A percentile compares a stretch with the other conserved stretches of the same genome.
Conservation (phyloP, 1,139 yeast species). For the Suhomyces terraborum region DNA sequence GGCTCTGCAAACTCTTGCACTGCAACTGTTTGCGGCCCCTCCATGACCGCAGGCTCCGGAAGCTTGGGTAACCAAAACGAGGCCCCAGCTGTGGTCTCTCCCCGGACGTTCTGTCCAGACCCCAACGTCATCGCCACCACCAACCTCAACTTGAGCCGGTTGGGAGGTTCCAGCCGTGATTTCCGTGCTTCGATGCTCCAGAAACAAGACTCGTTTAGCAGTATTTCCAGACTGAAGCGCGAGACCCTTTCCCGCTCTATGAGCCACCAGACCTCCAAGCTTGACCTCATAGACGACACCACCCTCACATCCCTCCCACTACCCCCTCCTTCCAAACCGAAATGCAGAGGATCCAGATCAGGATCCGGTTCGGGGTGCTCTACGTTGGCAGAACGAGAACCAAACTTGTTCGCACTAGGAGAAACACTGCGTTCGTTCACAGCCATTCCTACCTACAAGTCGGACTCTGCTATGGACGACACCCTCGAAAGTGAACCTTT, state of each 20-base stretch:
- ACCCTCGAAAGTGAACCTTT: constrained; percentile 12
- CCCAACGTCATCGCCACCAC: constrained; percentile 18
- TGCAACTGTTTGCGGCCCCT: constrained; percentile 1
- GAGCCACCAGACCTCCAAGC: constrained; percentile 43
- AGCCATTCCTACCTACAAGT: neutral
- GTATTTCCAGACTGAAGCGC: constrained; percentile 6
- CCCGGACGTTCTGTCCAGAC: constrained; percentile 11
- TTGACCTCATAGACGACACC: constrained; percentile 63
- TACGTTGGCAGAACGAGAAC: neutral
- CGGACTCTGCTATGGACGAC: constrained; percentile 7
- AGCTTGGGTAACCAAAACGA: neutral
- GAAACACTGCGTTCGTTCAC: neutral
- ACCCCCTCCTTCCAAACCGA: constrained; percentile 52
- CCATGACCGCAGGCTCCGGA: neutral
- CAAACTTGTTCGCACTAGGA: neutral
- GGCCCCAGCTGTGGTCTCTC: neutral
- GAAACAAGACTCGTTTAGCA: constrained; percentile 9
- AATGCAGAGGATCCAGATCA: constrained; percentile 11
- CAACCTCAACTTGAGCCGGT: constrained; percentile 18
- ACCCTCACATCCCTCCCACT: constrained; percentile 67
- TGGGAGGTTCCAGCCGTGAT: constrained; percentile 11
- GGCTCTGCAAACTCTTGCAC: neutral
- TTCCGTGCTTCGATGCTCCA: constrained; percentile 7
- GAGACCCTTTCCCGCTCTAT: constrained; percentile 15
- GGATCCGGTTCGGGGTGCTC: constrained; percentile 3